Evolutionary conservation across 164 flowering plant genomes (phyloP).

Genomic region (Vitis rupestris): DNA sequence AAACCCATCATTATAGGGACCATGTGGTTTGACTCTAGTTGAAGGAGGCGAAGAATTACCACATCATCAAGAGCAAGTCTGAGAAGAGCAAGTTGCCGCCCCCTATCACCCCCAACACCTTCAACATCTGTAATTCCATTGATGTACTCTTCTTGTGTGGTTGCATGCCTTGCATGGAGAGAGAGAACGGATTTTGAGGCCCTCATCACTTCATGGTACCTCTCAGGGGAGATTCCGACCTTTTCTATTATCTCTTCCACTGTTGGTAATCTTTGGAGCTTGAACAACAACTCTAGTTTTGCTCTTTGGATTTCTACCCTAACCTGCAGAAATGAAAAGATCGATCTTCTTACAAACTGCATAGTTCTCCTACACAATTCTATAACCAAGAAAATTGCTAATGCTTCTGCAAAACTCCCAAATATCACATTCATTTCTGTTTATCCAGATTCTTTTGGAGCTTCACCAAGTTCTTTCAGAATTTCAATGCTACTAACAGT

Average conservation of each 20-base stretch:
- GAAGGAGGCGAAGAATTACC: conserved; percentile 43
- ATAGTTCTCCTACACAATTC: too few relatives aligned
- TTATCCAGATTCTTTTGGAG: too few relatives aligned
- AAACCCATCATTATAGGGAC: not conserved
- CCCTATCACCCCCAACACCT: conserved; percentile 63
- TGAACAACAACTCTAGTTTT: conserved; percentile 58
- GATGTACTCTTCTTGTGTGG: conserved; percentile 85
- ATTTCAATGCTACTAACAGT: too few relatives aligned
- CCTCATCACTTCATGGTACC: conserved; percentile 75
- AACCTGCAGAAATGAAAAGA: conserved; percentile 46
- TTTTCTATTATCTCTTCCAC: conserved; percentile 69
- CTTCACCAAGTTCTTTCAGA: too few relatives aligned
- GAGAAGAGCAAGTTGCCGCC: conserved; percentile 78
- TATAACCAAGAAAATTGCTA: too few relatives aligned
- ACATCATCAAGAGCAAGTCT: conserved; percentile 99
- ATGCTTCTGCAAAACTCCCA: too few relatives aligned
- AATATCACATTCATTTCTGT: too few relatives aligned
- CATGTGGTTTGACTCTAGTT: too few relatives aligned
- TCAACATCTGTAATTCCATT: conserved; percentile 69
- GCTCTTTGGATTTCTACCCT: conserved; percentile 76
- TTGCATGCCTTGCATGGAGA: conserved; percentile 63
- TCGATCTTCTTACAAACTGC: not conserved
- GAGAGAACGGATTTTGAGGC: conserved; percentile 76
- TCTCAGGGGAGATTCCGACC: conserved; percentile 73
- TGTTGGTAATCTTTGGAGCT: conserved; percentile 72